phyloP scores from a whole-genome alignment of 2,329 filamentous ascomycete genomes.

The Nemania sp. region DNA sequence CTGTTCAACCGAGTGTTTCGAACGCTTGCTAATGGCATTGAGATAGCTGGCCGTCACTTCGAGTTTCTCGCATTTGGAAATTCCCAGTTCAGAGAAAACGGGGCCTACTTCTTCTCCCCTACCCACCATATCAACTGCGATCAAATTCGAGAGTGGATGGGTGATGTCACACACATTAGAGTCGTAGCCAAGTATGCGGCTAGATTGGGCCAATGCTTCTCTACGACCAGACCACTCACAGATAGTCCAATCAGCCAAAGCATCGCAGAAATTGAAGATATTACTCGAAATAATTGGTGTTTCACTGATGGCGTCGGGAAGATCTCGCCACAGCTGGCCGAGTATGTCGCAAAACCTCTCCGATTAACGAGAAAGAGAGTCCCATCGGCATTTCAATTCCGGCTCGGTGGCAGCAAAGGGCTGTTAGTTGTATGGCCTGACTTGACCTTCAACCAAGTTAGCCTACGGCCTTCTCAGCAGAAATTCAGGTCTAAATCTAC shows the following conservation, averaged over 20 bases:
- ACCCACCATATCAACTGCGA: slow-evolving; percentile 74
- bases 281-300: slow-evolving; percentile 74
- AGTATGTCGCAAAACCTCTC: slow-evolving; percentile 79
- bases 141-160: slow-evolving; percentile 88
- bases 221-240: slow-evolving; percentile 83
- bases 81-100: slow-evolving; percentile 91
- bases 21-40: slow-evolving; percentile 81
- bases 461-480: slow-evolving; percentile 84
- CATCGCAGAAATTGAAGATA: slow-evolving; percentile 74
- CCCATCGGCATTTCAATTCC: slow-evolving; percentile 91
- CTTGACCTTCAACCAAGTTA: slow-evolving; percentile 74
- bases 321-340: slow-evolving; percentile 82
- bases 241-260: slow-evolving; percentile 70
- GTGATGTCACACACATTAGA: slow-evolving; percentile 82
- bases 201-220: slow-evolving; percentile 93
- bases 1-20: slow-evolving; percentile 80
- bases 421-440: slow-evolving; percentile 82
- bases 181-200: slow-evolving; percentile 91
- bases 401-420: slow-evolving; percentile 92
- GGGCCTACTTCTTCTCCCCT: slow-evolving; percentile 91
- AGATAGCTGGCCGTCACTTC: slow-evolving; percentile 83
- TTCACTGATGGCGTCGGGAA: slow-evolving; percentile 96
- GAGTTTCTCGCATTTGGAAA: slow-evolving; percentile 95
- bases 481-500: slow-evolving; percentile 83
- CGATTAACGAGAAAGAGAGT: slow-evolving; percentile 66